Base-by-base conservation (phyloP, 2,329 filamentous ascomycete species). In the Curvularia verruculosa region DNA sequence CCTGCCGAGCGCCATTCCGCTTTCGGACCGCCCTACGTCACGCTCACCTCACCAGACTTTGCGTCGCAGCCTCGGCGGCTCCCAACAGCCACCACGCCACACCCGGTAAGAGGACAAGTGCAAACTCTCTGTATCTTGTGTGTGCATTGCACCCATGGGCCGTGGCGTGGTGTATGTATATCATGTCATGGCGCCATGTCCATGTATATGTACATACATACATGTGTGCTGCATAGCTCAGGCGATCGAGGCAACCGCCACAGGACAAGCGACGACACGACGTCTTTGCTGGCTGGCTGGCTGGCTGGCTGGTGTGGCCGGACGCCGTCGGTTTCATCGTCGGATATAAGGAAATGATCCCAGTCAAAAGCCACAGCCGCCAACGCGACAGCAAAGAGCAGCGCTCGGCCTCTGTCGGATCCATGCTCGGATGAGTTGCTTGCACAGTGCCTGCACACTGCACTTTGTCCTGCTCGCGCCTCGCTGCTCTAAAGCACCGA, bases 361-460 rank as follows among this genome's bases (percentile, higher is more conserved):
- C 59, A 50, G 59, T n/a, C 49, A 54, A 64, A 64, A 64, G 64
- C 64, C 64, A 66, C 64, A 66, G 55, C 61, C 62, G 64, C 59
- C 58, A 60, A 40, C 55, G 49, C 59, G 53, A 50, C 44, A 44
- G 26, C 49, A 51, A 58, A 52, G 56, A 44, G 26, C 49, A 51
- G 54, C 49, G 56, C 56, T 65, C 61, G 64, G 64, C 61, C 57
- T 56, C 52, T 44, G 56, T 61, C 64, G 59, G 58, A 52, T 50
- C 49, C 49, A 59, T 52, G 61, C 61, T 66, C 64, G 64, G 64
- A 56, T 54, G 61, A 66, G 57, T 64, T 66, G 59, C 64, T 64
- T 55, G 53, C 50, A 52, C n/a, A n/a, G n/a, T n/a, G n/a, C n/a
- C 36, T 36, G 24, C 24, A 26, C 24, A n/a, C 15, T 10, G 12